These are phyloP conservation scores for Perkinsus marinus DNA, from an alignment of 169 alveolate genomes.

Conservation along the genomic window DNA sequence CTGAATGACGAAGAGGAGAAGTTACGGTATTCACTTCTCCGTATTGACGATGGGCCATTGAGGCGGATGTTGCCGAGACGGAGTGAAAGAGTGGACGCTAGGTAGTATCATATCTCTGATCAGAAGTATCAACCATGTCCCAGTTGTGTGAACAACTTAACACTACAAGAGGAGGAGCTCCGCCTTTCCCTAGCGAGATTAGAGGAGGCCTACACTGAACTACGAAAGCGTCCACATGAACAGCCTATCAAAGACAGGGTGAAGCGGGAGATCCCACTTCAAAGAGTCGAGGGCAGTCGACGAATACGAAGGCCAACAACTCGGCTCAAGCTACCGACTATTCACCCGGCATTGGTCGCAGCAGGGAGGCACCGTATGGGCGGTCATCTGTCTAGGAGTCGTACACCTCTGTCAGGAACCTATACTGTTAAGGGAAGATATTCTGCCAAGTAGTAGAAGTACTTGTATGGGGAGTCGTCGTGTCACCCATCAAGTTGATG, in stretches of 20 bases:
- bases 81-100: neutral
- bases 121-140: too few relatives aligned
- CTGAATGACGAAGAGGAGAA: neutral
- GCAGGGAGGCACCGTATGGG: neutral
- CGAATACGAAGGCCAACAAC: neutral
- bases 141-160: neutral
- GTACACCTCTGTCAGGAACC: too few relatives aligned
- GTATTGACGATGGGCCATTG: neutral
- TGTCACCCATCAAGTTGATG: too few relatives aligned
- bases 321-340: neutral
- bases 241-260: neutral
- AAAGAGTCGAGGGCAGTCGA: neutral
- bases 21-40: neutral
- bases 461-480: too few relatives aligned
- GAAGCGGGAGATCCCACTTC: neutral
- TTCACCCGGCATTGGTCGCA: neutral
- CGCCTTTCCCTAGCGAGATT: neutral
- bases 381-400: too few relatives aligned
- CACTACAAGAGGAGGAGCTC: neutral
- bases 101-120: too few relatives aligned
- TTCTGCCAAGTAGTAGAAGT: too few relatives aligned
- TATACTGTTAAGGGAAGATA: too few relatives aligned
- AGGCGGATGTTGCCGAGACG: neutral
- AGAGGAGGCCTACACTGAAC: neutral
- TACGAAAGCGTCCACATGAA: neutral